A percentile compares a stretch with the other conserved stretches of the same genome.
Evolutionary conservation across 1,139 yeast genomes (phyloP).

Genomic region (Suhomyces coccinellae): DNA sequence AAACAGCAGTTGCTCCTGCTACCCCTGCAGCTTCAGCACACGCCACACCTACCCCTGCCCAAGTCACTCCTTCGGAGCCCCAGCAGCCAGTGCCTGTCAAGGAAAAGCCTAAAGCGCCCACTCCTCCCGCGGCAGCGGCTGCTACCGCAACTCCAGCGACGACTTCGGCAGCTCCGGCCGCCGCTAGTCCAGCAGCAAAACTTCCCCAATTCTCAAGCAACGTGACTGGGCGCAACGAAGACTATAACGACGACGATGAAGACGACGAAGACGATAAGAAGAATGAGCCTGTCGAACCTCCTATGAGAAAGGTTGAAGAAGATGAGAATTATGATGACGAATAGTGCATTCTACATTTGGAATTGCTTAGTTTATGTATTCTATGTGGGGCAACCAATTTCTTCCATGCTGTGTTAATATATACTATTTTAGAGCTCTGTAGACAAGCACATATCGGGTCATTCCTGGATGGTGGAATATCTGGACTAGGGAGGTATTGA

Average conservation of each 20-base stretch:
- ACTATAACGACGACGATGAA: conserved; percentile 42
- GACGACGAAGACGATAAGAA: conserved; percentile 30
- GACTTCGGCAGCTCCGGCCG: conserved; percentile 7
- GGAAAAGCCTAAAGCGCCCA: background rate
- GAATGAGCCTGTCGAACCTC: conserved; percentile 53
- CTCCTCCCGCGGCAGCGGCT: conserved; percentile 10
- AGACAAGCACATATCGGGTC: background rate
- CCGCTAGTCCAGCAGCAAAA: conserved; percentile 3
- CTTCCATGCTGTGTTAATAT: conserved; percentile 11
- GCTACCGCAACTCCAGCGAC: conserved; percentile 3
- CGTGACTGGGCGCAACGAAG: conserved; percentile 21
- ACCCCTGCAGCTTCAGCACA: no score
- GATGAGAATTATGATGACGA: conserved; percentile 79
- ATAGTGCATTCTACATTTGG: background rate
- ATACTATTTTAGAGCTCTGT: conserved; percentile 1
- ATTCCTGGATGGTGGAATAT: no score
- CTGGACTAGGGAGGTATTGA: background rate
- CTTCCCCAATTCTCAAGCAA: conserved; percentile 28
- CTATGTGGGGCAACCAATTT: conserved; percentile 1
- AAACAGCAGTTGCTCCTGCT: no score
- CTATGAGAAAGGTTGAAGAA: conserved; percentile 75
- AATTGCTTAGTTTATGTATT: background rate
- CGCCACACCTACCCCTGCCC: no score
- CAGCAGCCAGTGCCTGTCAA: no score
- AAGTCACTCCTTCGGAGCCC: background rate